Percentiles rank a stretch among this genome's conserved stretches.
Evolutionary conservation across 23 red algal species (phyloP).

Genomic region (Gracilaria gracilis): DNA sequence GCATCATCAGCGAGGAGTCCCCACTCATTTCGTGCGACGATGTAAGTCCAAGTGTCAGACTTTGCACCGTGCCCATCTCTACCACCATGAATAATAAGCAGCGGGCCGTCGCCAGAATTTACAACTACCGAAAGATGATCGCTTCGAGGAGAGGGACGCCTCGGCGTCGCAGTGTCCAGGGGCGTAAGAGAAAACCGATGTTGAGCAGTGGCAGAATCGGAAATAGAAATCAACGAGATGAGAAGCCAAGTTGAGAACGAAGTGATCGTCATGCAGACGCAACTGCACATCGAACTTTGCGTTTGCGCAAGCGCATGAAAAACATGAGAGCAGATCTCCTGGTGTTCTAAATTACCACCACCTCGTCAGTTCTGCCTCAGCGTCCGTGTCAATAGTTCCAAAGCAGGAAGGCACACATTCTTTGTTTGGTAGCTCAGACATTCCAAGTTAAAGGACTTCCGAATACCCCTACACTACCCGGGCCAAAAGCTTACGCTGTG

Average conservation of each 20-base stretch:
- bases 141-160: slow-evolving; percentile 41
- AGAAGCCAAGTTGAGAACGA: not conserved
- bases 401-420: slow-evolving; percentile 3
- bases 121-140: slow-evolving; percentile 62
- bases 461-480: not conserved
- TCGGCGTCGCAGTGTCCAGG: not conserved
- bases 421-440: not conserved
- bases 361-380: not conserved
- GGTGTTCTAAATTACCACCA: not conserved
- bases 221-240: not conserved
- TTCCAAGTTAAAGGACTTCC: not conserved
- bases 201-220: slow-evolving; percentile 3
- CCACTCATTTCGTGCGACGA: slow-evolving; percentile 49
- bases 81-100: slow-evolving; percentile 50
- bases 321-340: slow-evolving; percentile 6
- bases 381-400: not conserved
- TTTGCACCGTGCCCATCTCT: slow-evolving; percentile 35
- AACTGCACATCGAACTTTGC: slow-evolving; percentile 10
- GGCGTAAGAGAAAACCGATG: slow-evolving; percentile 43
- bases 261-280: slow-evolving; percentile 11
- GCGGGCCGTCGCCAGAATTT: slow-evolving; percentile 29
- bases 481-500: not conserved
- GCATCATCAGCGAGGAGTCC: slow-evolving; percentile 21
- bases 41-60: slow-evolving; percentile 64
- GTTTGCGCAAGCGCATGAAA: not conserved